Conservation (phyloP, 768 basidiomycete species). For the Mycena alexandri region DNA sequence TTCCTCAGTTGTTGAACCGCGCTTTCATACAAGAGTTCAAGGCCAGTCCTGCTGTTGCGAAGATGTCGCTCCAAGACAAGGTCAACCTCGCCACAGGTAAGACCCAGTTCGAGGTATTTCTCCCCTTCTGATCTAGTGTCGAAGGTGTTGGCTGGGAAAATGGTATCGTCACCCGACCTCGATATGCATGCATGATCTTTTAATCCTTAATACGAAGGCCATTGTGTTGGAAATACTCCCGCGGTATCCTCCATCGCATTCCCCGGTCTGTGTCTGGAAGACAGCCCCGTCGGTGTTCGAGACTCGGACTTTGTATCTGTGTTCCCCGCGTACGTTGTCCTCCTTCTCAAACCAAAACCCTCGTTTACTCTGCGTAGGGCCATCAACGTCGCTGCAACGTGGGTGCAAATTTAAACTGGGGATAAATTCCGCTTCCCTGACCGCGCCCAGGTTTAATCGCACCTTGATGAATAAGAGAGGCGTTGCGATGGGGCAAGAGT, state of each 20-base stretch:
- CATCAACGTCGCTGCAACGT: constrained; percentile 65
- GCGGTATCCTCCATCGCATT: constrained; percentile 61
- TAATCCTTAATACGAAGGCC: constrained; percentile 40
- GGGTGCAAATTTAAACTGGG: neutral
- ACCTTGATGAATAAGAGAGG: constrained; percentile 70
- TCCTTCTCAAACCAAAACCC: neutral
- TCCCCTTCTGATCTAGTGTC: constrained; percentile 16
- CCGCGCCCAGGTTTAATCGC: constrained; percentile 54
- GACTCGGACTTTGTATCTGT: constrained; percentile 61
- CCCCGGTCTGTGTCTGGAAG: constrained; percentile 65
- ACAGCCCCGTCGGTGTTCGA: constrained; percentile 65
- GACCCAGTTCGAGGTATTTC: neutral
- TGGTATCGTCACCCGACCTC: constrained; percentile 40
- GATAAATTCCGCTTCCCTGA: neutral
- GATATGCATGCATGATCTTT: constrained; percentile 9
- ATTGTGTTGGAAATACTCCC: constrained; percentile 66
- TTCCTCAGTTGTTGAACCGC: neutral
- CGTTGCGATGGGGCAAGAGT: constrained; percentile 69
- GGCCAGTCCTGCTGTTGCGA: constrained; percentile 63
- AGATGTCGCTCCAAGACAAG: constrained; percentile 68
- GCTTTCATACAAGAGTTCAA: constrained; percentile 36
- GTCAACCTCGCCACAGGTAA: constrained; percentile 68
- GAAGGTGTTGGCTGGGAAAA: constrained; percentile 59
- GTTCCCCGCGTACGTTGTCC: constrained; percentile 59
- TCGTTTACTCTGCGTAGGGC: constrained; percentile 45